These are phyloP conservation scores for Sugiyamaella castrensis DNA, from an alignment of 1,139 yeast genomes.

Conservation along the genomic window DNA sequence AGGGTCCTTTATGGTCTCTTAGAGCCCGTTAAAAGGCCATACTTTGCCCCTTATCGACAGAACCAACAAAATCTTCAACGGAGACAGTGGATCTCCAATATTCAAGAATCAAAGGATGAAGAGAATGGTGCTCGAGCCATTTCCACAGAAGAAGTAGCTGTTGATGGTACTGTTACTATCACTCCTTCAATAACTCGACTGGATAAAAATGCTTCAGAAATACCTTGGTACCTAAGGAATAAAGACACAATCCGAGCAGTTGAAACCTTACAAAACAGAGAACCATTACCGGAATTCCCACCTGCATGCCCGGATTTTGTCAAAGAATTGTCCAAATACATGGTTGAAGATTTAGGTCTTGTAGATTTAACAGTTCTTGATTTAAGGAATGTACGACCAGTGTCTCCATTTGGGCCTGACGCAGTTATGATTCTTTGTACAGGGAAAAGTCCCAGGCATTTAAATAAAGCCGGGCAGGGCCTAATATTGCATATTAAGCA, in stretches of 20 bases:
- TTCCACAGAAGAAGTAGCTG: neutral
- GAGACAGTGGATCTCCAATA: conserved; percentile 8
- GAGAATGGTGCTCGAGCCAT: neutral
- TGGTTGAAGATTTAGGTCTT: conserved; percentile 64
- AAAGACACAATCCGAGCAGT: conserved; percentile 24
- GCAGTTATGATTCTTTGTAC: conserved; percentile 61
- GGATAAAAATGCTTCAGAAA: conserved; percentile 1
- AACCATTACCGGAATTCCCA: conserved; percentile 46
- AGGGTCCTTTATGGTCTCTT: conserved; percentile 14
- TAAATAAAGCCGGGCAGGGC: conserved; percentile 66
- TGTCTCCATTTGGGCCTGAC: conserved; percentile 42
- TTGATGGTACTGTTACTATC: neutral
- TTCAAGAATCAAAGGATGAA: conserved; percentile 8
- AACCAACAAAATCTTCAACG: conserved; percentile 6
- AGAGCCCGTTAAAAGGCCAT: conserved; percentile 16
- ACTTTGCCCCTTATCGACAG: conserved; percentile 11
- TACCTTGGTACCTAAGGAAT: conserved; percentile 34
- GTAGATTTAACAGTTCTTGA: conserved; percentile 60
- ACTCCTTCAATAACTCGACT: neutral
- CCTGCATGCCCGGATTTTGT: conserved; percentile 52
- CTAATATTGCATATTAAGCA: conserved; percentile 49
- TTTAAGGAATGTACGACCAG: conserved; percentile 47
- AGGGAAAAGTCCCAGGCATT: conserved; percentile 75
- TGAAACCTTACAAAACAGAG: conserved; percentile 20
- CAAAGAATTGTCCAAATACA: conserved; percentile 43